A percentile compares a stretch with the other conserved stretches of the same genome.
phyloP scores from a whole-genome alignment of 345 rosid species.

The Rhodamnia rubescens region DNA sequence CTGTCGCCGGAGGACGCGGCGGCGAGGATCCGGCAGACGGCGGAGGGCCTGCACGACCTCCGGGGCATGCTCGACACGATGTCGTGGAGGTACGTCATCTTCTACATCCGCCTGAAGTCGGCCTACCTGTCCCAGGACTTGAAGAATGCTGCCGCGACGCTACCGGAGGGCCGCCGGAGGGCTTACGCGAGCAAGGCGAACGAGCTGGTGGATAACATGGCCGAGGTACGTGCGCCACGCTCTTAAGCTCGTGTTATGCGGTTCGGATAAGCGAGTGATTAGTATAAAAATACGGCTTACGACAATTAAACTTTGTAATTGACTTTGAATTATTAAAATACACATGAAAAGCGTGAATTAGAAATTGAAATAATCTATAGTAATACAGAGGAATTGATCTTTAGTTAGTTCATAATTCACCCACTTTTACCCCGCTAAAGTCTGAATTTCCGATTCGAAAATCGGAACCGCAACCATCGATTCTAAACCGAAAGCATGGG shows the following conservation, averaged over 20 bases:
- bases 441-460: no score
- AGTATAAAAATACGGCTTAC: not conserved
- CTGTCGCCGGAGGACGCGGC: constrained; percentile 76
- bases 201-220: constrained; percentile 63
- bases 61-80: constrained; percentile 81
- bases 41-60: constrained; percentile 65
- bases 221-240: constrained; percentile 31
- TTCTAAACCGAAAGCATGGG: no score
- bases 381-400: not conserved
- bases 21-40: constrained; percentile 80
- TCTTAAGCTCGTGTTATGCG: not conserved
- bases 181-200: constrained; percentile 67
- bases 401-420: no score
- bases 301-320: no score
- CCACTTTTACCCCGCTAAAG: no score
- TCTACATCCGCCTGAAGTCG: constrained; percentile 60
- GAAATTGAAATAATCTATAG: not conserved
- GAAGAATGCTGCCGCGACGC: constrained; percentile 46
- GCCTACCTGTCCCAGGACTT: constrained; percentile 77
- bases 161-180: constrained; percentile 45
- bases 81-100: constrained; percentile 88
- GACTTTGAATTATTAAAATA: not conserved
- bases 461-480: no score
- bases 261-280: not conserved
- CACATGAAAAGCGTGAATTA: not conserved